Conservation (phyloP, 345 rosid genomes). For the Balakata baccata region DNA sequence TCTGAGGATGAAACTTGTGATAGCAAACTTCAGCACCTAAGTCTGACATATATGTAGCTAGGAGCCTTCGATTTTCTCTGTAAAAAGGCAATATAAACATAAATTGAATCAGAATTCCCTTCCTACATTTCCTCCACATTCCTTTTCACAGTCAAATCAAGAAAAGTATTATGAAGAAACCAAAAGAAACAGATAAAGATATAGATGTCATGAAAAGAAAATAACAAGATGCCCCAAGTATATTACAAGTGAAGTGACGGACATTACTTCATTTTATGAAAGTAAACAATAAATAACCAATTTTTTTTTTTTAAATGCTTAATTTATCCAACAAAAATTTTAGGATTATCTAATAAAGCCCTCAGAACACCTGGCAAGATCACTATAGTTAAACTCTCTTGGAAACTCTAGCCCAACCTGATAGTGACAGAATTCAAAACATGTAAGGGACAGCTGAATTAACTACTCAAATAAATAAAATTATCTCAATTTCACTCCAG, state of each 20-base stretch:
- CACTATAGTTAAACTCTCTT: neutral
- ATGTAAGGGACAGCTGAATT: neutral
- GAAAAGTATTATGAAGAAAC: neutral
- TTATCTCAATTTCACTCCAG: too few relatives aligned
- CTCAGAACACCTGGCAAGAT: neutral
- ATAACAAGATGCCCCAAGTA: neutral
- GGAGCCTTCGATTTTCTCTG: constrained; percentile 59
- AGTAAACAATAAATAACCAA: neutral
- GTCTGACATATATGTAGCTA: constrained; percentile 60
- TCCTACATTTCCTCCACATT: neutral
- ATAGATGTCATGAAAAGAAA: neutral
- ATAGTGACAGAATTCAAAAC: neutral
- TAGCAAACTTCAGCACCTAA: constrained; percentile 81
- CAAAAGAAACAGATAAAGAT: constrained; percentile 9
- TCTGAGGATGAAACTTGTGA: constrained; percentile 69
- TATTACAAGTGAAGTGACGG: neutral
- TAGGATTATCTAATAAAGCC: neutral
- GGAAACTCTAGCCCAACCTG: neutral
- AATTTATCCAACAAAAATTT: neutral
- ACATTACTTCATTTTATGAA: too few relatives aligned
- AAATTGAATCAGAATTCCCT: constrained; percentile 1
- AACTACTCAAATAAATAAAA: neutral
- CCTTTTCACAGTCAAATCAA: neutral
- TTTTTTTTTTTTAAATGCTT: too few relatives aligned
- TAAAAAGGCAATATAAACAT: constrained; percentile 13